Percentiles rank a stretch among this genome's conserved stretches.
Evolutionary conservation across 768 basidiomycete species (phyloP).

Genomic region (Collybia sordida): DNA sequence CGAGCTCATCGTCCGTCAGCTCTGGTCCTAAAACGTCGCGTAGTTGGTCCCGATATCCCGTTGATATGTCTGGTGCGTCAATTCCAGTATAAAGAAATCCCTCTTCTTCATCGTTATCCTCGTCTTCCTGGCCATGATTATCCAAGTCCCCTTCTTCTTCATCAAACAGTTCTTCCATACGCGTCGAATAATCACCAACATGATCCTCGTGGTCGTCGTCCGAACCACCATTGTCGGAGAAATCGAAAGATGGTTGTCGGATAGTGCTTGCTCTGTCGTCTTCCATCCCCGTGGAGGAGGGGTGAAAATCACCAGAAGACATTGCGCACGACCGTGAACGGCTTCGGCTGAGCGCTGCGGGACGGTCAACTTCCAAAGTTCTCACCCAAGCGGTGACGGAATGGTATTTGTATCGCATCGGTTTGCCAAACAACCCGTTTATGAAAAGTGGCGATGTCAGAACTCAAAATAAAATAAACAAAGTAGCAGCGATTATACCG

Average conservation of each 20-base stretch:
- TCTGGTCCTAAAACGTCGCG: constrained; percentile 73
- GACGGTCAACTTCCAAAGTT: too few relatives aligned
- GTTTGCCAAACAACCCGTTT: too few relatives aligned
- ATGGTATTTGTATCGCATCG: too few relatives aligned
- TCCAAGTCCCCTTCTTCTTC: constrained; percentile 34
- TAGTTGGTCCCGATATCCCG: constrained; percentile 66
- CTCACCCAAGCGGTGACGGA: too few relatives aligned
- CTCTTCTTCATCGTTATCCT: constrained; percentile 54
- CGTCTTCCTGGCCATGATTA: constrained; percentile 28
- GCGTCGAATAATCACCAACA: constrained; percentile 61
- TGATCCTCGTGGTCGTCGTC: constrained; percentile 36
- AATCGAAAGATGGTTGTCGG: constrained; percentile 22
- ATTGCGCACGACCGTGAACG: constrained; percentile 5
- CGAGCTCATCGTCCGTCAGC: constrained; percentile 46
- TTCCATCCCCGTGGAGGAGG: constrained; percentile 2
- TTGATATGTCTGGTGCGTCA: constrained; percentile 50
- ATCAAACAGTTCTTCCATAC: constrained; percentile 67
- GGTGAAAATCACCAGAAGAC: constrained; percentile 5
- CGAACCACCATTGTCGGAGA: constrained; percentile 44
- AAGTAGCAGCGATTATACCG: background rate
- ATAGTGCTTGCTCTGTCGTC: constrained; percentile 21
- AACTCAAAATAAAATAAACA: constrained; percentile 2
- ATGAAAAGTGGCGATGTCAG: background rate
- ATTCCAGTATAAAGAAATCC: constrained; percentile 74
- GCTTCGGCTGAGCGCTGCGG: too few relatives aligned